Percentiles rank a stretch among this genome's conserved stretches.
Conservation (phyloP, 2,329 filamentous ascomycete genomes). For the Pseudogymnoascus sp. region DNA sequence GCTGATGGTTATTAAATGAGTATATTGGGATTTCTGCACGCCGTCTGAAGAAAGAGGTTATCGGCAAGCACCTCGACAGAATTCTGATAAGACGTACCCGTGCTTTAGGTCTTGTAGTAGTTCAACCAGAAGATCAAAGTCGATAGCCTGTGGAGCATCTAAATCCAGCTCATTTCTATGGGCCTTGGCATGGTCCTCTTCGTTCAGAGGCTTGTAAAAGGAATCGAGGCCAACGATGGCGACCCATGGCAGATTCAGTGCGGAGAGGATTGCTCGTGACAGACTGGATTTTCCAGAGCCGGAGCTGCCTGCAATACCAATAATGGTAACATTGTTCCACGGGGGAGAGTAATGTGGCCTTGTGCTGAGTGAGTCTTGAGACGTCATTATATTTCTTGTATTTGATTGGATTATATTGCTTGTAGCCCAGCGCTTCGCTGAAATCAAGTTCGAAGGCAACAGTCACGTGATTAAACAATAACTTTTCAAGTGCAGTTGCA, state of each 20-base stretch:
- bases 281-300: conserved; percentile 92
- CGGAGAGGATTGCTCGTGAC: conserved; percentile 81
- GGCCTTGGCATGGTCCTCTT: conserved; percentile 69
- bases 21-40: conserved; percentile 89
- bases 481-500: not conserved
- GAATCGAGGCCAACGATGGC: conserved; percentile 98
- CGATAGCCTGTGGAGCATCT: conserved; percentile 86
- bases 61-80: not conserved
- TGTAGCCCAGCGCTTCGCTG: not conserved
- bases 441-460: not conserved
- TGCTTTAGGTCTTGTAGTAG: conserved; percentile 77
- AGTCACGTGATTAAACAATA: not conserved
- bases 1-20: conserved; percentile 86
- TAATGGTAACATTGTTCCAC: conserved; percentile 94
- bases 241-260: conserved; percentile 91
- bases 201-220: conserved; percentile 84
- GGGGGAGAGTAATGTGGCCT: conserved; percentile 79
- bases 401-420: conserved; percentile 2
- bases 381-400: not conserved
- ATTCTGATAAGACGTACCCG: conserved; percentile 51
- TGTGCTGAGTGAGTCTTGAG: conserved; percentile 31
- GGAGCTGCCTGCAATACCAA: conserved; percentile 90
- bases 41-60: conserved; percentile 13
- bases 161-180: conserved; percentile 94
- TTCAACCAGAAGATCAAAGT: conserved; percentile 82